These are phyloP conservation scores for Vitis rupestris DNA, from an alignment of 164 flowering plant species.

Conservation along the genomic window DNA sequence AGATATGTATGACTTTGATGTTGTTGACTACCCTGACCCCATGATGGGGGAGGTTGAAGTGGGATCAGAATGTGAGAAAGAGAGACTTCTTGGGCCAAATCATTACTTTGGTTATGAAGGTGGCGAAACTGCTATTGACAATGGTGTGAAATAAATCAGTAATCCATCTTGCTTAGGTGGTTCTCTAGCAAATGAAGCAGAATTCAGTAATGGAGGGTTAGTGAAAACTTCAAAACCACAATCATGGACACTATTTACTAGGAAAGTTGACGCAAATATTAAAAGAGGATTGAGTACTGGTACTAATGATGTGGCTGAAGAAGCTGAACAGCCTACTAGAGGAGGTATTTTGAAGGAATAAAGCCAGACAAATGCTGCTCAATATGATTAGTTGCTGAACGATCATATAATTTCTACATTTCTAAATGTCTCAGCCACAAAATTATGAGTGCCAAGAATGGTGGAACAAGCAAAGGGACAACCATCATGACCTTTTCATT, in stretches of 20 bases:
- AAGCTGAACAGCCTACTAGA: constrained; percentile 6
- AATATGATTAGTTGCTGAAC: constrained; percentile 29
- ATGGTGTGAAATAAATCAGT: constrained; percentile 1
- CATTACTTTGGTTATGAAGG: constrained; percentile 9
- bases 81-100: constrained; percentile 15
- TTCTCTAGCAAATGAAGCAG: constrained; percentile 1
- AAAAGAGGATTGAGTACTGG: constrained; percentile 16
- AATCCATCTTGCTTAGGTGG: constrained; percentile 4
- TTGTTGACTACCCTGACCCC: constrained; percentile 23
- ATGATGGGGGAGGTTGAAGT: constrained; percentile 20
- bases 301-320: constrained; percentile 8
- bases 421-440: constrained; percentile 53
- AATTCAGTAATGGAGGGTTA: constrained; percentile 7
- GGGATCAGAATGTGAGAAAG: constrained; percentile 21
- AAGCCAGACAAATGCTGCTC: constrained; percentile 2
- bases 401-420: constrained; percentile 14
- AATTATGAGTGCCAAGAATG: constrained; percentile 88
- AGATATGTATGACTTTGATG: constrained; percentile 27
- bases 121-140: not conserved
- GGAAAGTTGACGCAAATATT: constrained; percentile 10
- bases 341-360: constrained; percentile 10
- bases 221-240: constrained; percentile 2
- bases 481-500: constrained; percentile 16
- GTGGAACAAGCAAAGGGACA: constrained; percentile 79
- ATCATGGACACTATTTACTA: constrained; percentile 2